These are phyloP conservation scores for Malus hybrid DNA, from an alignment of 331 rosid species.

Conservation along the genomic window DNA sequence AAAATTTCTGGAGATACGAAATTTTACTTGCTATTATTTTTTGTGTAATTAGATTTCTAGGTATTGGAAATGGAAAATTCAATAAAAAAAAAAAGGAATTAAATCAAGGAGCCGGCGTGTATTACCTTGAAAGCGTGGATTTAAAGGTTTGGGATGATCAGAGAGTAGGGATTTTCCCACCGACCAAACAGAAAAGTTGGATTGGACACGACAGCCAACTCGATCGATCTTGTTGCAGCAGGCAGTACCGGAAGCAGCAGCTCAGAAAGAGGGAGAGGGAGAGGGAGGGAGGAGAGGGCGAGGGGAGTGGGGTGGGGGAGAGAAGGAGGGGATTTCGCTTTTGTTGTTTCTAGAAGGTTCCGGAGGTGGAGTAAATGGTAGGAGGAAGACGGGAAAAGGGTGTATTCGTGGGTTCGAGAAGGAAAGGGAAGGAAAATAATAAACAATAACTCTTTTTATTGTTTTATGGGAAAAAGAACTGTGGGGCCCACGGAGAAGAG, in stretches of 20 bases:
- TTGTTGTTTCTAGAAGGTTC: conserved; percentile 88
- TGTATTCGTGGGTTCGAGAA: conserved; percentile 43
- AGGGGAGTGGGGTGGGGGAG: background rate
- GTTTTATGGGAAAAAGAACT: background rate
- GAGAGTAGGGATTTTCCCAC: background rate
- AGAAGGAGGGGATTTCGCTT: background rate
- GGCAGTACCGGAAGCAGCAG: background rate
- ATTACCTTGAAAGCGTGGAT: background rate
- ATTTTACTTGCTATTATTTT: background rate
- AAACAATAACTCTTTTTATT: background rate
- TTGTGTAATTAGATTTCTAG: no score
- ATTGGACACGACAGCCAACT: background rate
- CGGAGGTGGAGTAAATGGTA: conserved; percentile 17
- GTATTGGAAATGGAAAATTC: no score
- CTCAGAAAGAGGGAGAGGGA: background rate
- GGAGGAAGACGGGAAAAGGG: conserved; percentile 9
- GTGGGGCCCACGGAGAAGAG: conserved; percentile 32
- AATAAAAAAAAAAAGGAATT: background rate
- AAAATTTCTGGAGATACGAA: background rate
- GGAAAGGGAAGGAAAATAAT: conserved; percentile 3
- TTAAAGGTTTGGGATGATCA: background rate
- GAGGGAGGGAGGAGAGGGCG: no score
- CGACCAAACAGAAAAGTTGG: background rate
- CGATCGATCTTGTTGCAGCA: background rate
- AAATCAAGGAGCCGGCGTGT: background rate